Base-by-base conservation (phyloP, 495 filamentous ascomycete genomes). In the Cryomyces minteri region DNA sequence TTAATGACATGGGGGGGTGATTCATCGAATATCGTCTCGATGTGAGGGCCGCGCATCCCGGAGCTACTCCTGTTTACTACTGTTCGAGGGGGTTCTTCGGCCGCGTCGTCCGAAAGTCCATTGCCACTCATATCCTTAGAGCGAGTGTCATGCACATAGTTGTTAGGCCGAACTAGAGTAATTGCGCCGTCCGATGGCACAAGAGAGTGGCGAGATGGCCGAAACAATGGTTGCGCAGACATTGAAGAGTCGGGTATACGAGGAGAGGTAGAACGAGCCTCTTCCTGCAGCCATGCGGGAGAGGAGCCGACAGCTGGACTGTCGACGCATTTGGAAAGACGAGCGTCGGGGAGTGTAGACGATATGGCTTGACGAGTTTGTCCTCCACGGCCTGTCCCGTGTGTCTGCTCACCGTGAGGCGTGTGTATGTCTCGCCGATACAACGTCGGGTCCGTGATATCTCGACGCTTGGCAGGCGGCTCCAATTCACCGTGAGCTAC, bases 21-120 rank as follows among this genome's bases (percentile, higher is more conserved):
- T 44, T 84, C 77, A 60, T 93, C 77, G 63, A 95, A 95, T 64
- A 95, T 84, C 2, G 76, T 80, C 47, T 95, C 86, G 30, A 94
- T 71, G 4, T 79, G 78, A 41, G 74, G 66, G 25, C 70, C 67
- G 44, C 71, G 63, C 37, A 65, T 47, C 31, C 67, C 68, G 9
- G 66, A 65, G 40, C 70, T 74, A 46, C 65, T 68, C 46, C 62
- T 75, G 5, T 87, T 92, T 28, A 77, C 75, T 42, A 79, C 73
- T 6, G 88, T 94, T 46, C 86, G 79, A 49, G 90, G 66, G 11
- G 88, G 95, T 59, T 96, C 90, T 63, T 84, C 96, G 40, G 87
- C 75, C 5, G 83, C 88, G 52, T 95, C 90, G 52, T 82, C 94
- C 62, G 82, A 73, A 46, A 83, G 77, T 53, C 93, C 87, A 4